These are phyloP conservation scores for Salvia splendens DNA, from an alignment of 257 asterid species.

Conservation along the genomic window DNA sequence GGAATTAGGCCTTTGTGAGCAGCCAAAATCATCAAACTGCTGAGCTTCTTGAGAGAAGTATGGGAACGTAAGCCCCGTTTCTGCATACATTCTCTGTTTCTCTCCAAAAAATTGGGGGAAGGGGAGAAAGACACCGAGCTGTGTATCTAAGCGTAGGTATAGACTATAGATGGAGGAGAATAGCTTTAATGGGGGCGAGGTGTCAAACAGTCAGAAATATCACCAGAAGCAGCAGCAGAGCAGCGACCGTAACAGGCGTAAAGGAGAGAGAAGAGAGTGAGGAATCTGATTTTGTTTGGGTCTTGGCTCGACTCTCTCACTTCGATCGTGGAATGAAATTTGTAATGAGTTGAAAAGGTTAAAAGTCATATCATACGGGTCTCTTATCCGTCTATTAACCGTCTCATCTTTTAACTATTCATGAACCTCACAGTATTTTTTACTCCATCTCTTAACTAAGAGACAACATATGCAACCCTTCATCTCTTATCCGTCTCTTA, in stretches of 20 bases:
- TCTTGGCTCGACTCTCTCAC: constrained; percentile 23
- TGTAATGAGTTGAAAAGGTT: too few relatives aligned
- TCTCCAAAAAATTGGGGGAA: background rate
- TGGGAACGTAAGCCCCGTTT: constrained; percentile 60
- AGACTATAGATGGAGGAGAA: constrained; percentile 22
- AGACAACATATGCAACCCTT: too few relatives aligned
- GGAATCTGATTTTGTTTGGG: constrained; percentile 48
- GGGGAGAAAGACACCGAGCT: background rate
- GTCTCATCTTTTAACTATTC: too few relatives aligned
- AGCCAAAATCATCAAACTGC: constrained; percentile 58
- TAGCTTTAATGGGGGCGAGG: constrained; percentile 38
- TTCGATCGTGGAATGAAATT: background rate
- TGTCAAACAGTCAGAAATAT: constrained; percentile 37
- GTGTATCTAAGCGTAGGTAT: constrained; percentile 14
- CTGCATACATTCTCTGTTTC: constrained; percentile 60
- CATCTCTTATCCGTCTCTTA: too few relatives aligned
- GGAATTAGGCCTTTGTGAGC: constrained; percentile 50
- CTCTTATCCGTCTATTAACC: too few relatives aligned
- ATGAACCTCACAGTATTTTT: too few relatives aligned
- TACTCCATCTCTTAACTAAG: too few relatives aligned
- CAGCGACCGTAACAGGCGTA: constrained; percentile 35
- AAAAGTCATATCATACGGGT: too few relatives aligned
- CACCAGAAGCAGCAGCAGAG: constrained; percentile 35
- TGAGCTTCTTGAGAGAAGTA: constrained; percentile 64
- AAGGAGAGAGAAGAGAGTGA: constrained; percentile 34